A percentile compares a stretch with the other conserved stretches of the same genome.
Evolutionary conservation across 2,329 filamentous ascomycete genomes (phyloP).

Genomic region (Gaeumannomyces tritici): DNA sequence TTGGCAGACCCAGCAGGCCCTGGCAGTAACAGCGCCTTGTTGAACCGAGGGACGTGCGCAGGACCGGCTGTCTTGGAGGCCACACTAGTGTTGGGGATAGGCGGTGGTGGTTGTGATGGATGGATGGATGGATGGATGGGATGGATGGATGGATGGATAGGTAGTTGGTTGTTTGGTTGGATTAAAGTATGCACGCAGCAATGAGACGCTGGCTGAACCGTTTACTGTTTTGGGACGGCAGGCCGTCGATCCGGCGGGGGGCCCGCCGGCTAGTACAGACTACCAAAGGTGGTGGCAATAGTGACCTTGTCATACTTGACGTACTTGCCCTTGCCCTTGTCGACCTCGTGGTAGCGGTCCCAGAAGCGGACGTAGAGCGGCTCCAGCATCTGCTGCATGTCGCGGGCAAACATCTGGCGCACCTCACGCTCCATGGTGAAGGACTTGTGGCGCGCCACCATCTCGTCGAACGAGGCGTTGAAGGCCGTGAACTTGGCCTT

Average conservation of each 20-base stretch:
- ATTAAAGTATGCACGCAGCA: no score
- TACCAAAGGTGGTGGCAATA: constrained; percentile 58
- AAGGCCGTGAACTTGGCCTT: constrained; percentile 94
- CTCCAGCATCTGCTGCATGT: constrained; percentile 86
- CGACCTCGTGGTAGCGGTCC: constrained; percentile 94
- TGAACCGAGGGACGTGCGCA: no score
- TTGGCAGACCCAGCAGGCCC: no score
- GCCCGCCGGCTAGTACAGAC: constrained; percentile 37
- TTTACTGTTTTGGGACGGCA: no score
- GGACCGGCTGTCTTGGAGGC: no score
- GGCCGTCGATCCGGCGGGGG: no score
- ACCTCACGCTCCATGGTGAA: constrained; percentile 91
- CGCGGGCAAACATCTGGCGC: constrained; percentile 65
- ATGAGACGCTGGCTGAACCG: no score
- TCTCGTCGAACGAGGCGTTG: constrained; percentile 82
- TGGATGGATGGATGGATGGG: no score
- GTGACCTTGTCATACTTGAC: constrained; percentile 90
- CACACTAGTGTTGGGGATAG: no score
- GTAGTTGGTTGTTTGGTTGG: no score
- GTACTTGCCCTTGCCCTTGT: constrained; percentile 97
- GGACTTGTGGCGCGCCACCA: constrained; percentile 71
- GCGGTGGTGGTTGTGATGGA: no score
- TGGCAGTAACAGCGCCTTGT: not conserved
- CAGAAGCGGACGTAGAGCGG: constrained; percentile 92
- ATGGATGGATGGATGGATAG: no score